Percentiles rank a stretch among this genome's conserved stretches.
These are phyloP conservation scores for Biancaea sappan DNA, from an alignment of 306 rosid species.

Conservation along the genomic window DNA sequence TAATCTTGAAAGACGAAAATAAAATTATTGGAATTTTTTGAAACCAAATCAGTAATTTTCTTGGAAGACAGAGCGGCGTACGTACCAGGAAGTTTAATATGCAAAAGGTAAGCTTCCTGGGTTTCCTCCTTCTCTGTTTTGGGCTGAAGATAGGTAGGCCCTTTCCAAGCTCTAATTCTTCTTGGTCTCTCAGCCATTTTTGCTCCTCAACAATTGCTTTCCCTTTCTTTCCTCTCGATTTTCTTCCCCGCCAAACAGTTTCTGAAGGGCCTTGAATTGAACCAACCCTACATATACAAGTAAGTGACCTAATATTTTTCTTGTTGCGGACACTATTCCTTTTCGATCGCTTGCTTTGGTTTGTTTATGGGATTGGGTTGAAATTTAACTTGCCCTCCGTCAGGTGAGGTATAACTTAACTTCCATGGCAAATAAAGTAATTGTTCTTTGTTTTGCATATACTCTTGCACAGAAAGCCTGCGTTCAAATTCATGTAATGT, in stretches of 20 bases:
- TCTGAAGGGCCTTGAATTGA: not conserved
- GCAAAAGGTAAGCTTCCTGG: conserved; percentile 30
- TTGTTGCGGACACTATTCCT: conserved; percentile 47
- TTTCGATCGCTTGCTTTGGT: conserved; percentile 42
- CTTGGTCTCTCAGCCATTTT: conserved; percentile 48
- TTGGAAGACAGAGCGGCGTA: not conserved
- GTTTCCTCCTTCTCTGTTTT: conserved; percentile 45
- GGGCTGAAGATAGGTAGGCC: conserved; percentile 36
- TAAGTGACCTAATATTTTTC: not conserved
- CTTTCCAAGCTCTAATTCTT: conserved; percentile 9
- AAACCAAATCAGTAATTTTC: too few relatives aligned
- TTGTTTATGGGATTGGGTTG: conserved; percentile 31
- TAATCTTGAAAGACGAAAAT: too few relatives aligned
- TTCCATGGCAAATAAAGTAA: conserved; percentile 30
- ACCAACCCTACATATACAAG: not conserved
- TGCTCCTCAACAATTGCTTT: not conserved
- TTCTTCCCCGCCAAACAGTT: not conserved
- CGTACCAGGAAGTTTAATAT: conserved; percentile 56
- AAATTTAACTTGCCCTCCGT: not conserved
- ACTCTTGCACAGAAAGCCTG: conserved; percentile 27
- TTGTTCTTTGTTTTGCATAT: conserved; percentile 45
- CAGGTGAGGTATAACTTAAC: conserved; percentile 42
- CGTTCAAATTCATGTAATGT: not conserved
- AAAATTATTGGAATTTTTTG: too few relatives aligned
- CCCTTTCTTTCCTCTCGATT: not conserved